A percentile compares a stretch with the other conserved stretches of the same genome.
Evolutionary conservation across 2,329 filamentous ascomycete species (phyloP).

Genomic region (Lasiodiplodia sp.): DNA sequence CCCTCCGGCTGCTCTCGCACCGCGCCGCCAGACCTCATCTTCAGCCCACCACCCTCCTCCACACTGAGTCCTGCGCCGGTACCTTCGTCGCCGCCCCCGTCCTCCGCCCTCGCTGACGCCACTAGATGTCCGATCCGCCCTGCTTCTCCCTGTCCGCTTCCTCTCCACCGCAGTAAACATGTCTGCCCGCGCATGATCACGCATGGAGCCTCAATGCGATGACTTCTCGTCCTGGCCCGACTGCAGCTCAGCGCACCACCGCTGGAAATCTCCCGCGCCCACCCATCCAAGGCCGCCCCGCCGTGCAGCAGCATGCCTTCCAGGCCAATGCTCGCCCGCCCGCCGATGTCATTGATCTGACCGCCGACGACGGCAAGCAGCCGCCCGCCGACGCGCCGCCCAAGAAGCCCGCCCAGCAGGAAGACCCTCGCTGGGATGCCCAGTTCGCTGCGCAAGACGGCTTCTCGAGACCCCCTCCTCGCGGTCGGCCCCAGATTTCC

Average conservation of each 20-base stretch:
- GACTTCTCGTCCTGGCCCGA: constrained; percentile 52
- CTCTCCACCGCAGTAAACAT: constrained; percentile 22
- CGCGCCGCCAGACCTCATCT: constrained; percentile 19
- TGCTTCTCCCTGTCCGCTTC: constrained; percentile 22
- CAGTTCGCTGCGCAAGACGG: constrained; percentile 25
- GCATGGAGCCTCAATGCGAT: constrained; percentile 50
- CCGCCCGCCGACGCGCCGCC: constrained; percentile 35
- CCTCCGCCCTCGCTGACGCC: constrained; percentile 17
- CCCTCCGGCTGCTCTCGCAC: constrained; percentile 22
- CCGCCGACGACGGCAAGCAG: constrained; percentile 41
- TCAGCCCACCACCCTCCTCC: constrained; percentile 7
- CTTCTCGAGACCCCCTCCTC: constrained; percentile 37
- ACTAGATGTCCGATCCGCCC: constrained; percentile 30
- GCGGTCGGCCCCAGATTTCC: constrained; percentile 47
- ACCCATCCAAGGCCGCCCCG: constrained; percentile 40
- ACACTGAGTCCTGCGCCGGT: constrained; percentile 11
- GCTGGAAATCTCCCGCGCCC: constrained; percentile 41
- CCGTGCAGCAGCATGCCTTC: constrained; percentile 36
- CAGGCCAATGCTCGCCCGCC: constrained; percentile 38
- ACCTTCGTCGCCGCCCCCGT: constrained; percentile 2
- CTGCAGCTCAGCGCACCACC: constrained; percentile 47
- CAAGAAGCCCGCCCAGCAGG: constrained; percentile 10
- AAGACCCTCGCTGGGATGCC: constrained; percentile 15
- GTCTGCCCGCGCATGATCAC: constrained; percentile 44
- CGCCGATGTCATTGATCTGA: constrained; percentile 44